These are phyloP conservation scores for Suillus ampliporus DNA, from an alignment of 768 basidiomycete genomes.

Conservation along the genomic window DNA sequence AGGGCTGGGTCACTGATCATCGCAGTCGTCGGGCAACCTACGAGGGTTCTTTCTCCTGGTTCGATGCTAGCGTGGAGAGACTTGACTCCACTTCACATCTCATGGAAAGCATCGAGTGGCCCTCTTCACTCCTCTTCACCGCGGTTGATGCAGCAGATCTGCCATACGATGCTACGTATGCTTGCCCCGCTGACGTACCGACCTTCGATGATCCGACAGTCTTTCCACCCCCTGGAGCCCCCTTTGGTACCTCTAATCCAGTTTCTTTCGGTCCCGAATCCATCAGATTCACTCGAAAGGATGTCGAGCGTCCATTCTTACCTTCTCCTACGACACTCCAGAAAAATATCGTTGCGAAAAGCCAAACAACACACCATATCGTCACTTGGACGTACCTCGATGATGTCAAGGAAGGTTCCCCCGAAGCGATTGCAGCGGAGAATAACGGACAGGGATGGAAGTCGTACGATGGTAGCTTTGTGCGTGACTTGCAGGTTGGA, in stretches of 20 bases:
- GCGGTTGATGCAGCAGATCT: neutral
- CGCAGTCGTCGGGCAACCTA: neutral
- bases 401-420: constrained; percentile 3
- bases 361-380: neutral
- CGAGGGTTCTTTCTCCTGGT: constrained; percentile 7
- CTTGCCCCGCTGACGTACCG: neutral
- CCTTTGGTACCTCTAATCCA: neutral
- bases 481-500: constrained; percentile 5
- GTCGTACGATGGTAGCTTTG: constrained; percentile 11
- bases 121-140: constrained; percentile 4
- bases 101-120: neutral
- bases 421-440: constrained; percentile 6
- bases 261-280: neutral
- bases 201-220: neutral
- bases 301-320: neutral
- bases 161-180: neutral
- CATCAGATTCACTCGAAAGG: neutral
- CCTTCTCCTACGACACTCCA: constrained; percentile 6
- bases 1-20: neutral
- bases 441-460: constrained; percentile 12
- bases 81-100: neutral
- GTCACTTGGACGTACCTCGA: constrained; percentile 13
- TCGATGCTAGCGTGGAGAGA: constrained; percentile 4
- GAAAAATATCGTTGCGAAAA: neutral
- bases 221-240: too few relatives aligned